phyloP scores from a whole-genome alignment of 371 early-diverging fungal genomes.

The Syncephalastrum monosporum region DNA sequence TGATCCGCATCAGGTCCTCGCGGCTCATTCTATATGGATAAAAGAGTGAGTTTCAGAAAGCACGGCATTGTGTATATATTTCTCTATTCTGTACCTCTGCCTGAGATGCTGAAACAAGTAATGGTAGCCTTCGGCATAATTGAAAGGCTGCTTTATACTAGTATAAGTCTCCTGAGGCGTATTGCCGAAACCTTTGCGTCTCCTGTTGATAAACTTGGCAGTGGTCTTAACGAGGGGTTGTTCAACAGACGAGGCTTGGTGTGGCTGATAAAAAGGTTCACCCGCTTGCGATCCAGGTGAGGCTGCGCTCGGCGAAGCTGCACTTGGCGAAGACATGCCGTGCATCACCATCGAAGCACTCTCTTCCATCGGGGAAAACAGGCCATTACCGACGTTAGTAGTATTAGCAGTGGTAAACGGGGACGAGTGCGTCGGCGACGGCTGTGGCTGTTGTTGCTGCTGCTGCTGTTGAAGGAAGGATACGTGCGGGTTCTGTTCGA shows the following conservation, averaged over 20 bases:
- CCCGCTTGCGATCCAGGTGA: not conserved
- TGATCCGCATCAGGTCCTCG: conserved; percentile 82
- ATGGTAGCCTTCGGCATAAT: conserved; percentile 88
- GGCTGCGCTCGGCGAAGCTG: conserved; percentile 5
- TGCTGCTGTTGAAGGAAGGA: conserved; percentile 11
- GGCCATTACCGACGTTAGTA: not conserved
- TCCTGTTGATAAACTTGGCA: conserved; percentile 9
- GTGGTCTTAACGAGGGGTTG: conserved; percentile 5
- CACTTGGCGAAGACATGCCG: conserved; percentile 2
- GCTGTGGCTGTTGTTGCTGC: conserved; percentile 7
- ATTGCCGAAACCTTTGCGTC: conserved; percentile 16
- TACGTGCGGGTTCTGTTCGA: conserved; percentile 10
- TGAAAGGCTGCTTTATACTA: conserved; percentile 58
- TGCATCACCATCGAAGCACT: not conserved
- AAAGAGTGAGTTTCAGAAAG: not conserved
- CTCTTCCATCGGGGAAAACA: too few species aligned
- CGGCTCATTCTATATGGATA: conserved; percentile 70
- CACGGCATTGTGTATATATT: too few species aligned
- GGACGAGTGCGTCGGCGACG: not conserved
- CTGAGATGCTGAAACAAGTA: conserved; percentile 73
- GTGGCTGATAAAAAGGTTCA: conserved; percentile 5
- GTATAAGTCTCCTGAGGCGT: conserved; percentile 14
- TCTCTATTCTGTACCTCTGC: conserved; percentile 47
- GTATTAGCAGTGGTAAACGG: not conserved
- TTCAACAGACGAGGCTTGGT: not conserved